phyloP scores from a whole-genome alignment of 2,329 filamentous ascomycete genomes.

The Stagonosporopsis tanaceti region DNA sequence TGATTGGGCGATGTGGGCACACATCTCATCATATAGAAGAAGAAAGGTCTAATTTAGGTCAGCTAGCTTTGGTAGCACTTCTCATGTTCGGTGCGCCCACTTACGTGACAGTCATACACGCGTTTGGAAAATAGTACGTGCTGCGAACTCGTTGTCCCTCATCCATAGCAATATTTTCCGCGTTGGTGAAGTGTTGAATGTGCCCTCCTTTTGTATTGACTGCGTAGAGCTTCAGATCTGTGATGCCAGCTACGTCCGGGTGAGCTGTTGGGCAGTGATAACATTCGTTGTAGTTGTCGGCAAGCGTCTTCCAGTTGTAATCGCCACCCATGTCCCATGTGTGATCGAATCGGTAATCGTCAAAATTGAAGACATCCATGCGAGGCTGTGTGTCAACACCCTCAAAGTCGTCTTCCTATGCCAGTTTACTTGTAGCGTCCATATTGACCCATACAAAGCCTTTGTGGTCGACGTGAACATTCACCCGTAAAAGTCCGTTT shows the following conservation, averaged over 20 bases:
- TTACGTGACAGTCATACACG: conserved; percentile 28
- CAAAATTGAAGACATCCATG: conserved; percentile 25
- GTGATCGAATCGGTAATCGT: conserved; percentile 33
- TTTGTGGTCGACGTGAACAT: conserved; percentile 22
- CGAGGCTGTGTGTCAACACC: conserved; percentile 32
- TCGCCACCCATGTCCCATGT: conserved; percentile 31
- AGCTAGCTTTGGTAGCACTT: not conserved
- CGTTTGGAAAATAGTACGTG: conserved; percentile 38
- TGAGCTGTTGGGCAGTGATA: conserved; percentile 68
- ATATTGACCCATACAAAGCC: conserved; percentile 40
- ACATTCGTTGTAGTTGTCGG: conserved; percentile 70
- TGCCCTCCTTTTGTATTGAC: conserved; percentile 32
- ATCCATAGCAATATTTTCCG: conserved; percentile 26
- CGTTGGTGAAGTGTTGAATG: conserved; percentile 33
- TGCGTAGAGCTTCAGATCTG: conserved; percentile 62
- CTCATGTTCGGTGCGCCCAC: not conserved
- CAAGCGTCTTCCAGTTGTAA: conserved; percentile 37
- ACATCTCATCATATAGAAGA: conserved; percentile 69
- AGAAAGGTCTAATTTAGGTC: conserved; percentile 50
- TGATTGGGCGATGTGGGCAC: conserved; percentile 60
- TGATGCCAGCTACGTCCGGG: conserved; percentile 63
- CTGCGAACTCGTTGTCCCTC: conserved; percentile 26
- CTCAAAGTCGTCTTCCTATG: conserved; percentile 21
- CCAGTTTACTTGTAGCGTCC: not conserved
- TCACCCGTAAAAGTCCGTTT: conserved; percentile 34